Evolutionary conservation across 345 rosid genomes (phyloP), one percentile per base, ranked within the genome.

Genomic region (Moricandia moricandioides): DNA sequence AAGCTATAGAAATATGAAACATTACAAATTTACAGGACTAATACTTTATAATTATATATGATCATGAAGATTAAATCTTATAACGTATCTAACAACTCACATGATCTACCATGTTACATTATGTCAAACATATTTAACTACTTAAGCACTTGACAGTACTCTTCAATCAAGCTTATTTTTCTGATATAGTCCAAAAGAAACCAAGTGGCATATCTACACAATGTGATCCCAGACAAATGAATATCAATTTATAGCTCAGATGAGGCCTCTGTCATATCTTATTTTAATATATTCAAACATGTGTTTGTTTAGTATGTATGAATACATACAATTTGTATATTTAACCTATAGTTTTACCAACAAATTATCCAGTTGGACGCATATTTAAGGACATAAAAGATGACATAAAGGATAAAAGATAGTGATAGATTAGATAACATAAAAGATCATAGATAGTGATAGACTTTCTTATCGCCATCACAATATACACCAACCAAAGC

Each of bases 21-120:
- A 75, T 52, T 52, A 52, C 57, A 69, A 29, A 54, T 52, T 69
- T 52, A 62, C 64, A 69, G 45, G 62, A 67, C 43, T 30, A 29
- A 2, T 54, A 67, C 8, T n/a, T 43, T 18, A 33, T 34, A 33
- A 12, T n/a, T 47, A 62, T 62, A 39, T 10, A 69, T 26, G 24
- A 10, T 76, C 35, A 62, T 18, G 47, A 69, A 56, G 30, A 52
- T 27, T 8, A 17, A 52, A 69, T 69, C 58, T 62, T 52, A 4
- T 29, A 62, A 62, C 47, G 18, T 40, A 76, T 76, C 70, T 63
- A 70, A 69, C 80, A 62, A 69, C 70, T 69, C 70, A 70, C 65
- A 76, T 76, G 75, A 70, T 62, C 70, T 55, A 61, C 55, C 16
- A 33, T 47, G 64, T 35, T 14, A 49, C 21, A 34, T 72, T 24